These are phyloP conservation scores for Colletotrichum sp. DNA, from an alignment of 2,329 filamentous ascomycete species.

Conservation along the genomic window DNA sequence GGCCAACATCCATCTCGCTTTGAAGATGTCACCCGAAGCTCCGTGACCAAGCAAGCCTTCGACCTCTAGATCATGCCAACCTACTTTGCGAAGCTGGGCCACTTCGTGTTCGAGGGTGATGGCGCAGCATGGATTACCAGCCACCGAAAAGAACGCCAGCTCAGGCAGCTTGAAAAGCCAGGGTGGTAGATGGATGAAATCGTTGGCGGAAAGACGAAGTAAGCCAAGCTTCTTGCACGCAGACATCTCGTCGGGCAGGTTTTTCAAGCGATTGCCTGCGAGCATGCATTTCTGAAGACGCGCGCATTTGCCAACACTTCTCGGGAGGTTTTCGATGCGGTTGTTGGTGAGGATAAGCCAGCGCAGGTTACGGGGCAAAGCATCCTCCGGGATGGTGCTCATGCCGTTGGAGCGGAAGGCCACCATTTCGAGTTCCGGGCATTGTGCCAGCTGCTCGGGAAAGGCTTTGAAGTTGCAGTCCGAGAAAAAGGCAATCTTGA, in stretches of 20 bases:
- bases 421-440: constrained; percentile 52
- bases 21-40: constrained; percentile 51
- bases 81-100: constrained; percentile 39
- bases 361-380: constrained; percentile 46
- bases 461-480: constrained; percentile 49
- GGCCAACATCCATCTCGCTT: constrained; percentile 38
- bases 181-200: constrained; percentile 38
- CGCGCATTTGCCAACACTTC: constrained; percentile 45
- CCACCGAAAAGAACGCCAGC: constrained; percentile 51
- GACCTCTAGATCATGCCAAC: constrained; percentile 45
- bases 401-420: constrained; percentile 53
- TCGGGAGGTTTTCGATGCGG: constrained; percentile 40
- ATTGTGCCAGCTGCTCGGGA: constrained; percentile 45
- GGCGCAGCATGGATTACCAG: constrained; percentile 49
- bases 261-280: constrained; percentile 47
- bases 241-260: constrained; percentile 46
- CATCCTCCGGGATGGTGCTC: constrained; percentile 42
- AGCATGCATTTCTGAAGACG: constrained; percentile 54
- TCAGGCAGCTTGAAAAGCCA: constrained; percentile 51
- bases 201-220: constrained; percentile 49
- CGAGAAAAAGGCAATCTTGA: constrained; percentile 53
- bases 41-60: constrained; percentile 47
- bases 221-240: constrained; percentile 48
- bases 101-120: constrained; percentile 14
- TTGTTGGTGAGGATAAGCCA: constrained; percentile 56